These are phyloP conservation scores for Triticum monococcum DNA, from an alignment of 176 grass and related monocot genomes.

Conservation along the genomic window DNA sequence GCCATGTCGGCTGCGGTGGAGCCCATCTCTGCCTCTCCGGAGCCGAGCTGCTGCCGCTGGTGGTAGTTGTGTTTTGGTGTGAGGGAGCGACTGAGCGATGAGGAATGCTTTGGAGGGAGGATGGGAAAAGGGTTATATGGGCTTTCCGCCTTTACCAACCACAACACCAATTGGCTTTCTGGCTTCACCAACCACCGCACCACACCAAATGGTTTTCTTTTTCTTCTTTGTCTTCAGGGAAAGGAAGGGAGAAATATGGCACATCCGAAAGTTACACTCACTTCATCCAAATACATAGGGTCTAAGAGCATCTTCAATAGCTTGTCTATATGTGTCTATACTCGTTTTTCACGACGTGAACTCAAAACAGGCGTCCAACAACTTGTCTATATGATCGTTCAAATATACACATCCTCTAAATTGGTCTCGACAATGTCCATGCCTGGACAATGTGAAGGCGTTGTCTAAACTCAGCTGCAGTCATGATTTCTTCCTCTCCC, in stretches of 20 bases:
- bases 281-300: too few species aligned
- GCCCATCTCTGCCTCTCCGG: constrained; percentile 38
- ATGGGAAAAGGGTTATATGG: constrained; percentile 40
- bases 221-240: neutral
- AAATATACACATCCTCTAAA: too few species aligned
- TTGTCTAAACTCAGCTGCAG: too few species aligned
- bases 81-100: neutral
- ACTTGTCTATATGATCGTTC: too few species aligned
- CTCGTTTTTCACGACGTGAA: too few species aligned
- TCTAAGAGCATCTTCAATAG: too few species aligned
- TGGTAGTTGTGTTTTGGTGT: neutral
- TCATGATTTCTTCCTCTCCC: too few species aligned
- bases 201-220: neutral
- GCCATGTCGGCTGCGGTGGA: constrained; percentile 38
- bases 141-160: constrained; percentile 37
- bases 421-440: too few species aligned
- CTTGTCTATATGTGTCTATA: too few species aligned
- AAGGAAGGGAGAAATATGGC: neutral
- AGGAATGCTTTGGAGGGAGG: neutral
- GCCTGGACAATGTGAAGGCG: too few species aligned
- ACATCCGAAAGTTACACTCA: neutral
- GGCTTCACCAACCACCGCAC: constrained; percentile 51
- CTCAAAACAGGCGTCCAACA: too few species aligned
- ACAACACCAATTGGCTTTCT: constrained; percentile 1
- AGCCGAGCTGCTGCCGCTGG: neutral